These are phyloP conservation scores for Clonostachys solani DNA, from an alignment of 2,329 filamentous ascomycete genomes.

Conservation along the genomic window DNA sequence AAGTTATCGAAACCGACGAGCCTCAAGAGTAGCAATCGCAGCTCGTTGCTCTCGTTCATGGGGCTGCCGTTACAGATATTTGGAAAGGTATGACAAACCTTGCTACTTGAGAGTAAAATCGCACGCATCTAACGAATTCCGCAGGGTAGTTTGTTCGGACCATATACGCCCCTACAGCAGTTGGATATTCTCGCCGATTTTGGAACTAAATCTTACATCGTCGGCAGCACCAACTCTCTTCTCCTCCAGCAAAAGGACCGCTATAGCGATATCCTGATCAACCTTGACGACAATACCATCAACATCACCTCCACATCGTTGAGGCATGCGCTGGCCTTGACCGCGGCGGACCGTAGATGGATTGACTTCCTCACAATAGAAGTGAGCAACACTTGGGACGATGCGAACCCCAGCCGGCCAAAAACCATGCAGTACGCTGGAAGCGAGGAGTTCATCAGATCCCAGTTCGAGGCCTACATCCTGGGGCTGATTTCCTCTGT, in stretches of 20 bases:
- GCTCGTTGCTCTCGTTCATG: constrained; percentile 89
- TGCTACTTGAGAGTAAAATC: background rate
- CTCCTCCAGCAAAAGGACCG: constrained; percentile 90
- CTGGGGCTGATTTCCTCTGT: constrained; percentile 82
- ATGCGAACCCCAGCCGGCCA: constrained; percentile 80
- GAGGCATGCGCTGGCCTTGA: constrained; percentile 70
- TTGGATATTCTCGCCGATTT: constrained; percentile 90
- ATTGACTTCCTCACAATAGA: constrained; percentile 93
- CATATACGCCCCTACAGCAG: constrained; percentile 94
- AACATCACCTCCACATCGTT: constrained; percentile 80
- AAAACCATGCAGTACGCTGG: constrained; percentile 93
- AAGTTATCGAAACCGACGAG: constrained; percentile 74
- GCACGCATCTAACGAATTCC: constrained; percentile 2
- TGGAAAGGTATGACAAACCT: constrained; percentile 61
- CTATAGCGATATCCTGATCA: constrained; percentile 94
- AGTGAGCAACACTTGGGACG: constrained; percentile 96
- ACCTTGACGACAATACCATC: constrained; percentile 85
- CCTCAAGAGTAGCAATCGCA: constrained; percentile 85
- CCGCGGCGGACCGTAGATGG: constrained; percentile 87
- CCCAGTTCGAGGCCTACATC: constrained; percentile 96
- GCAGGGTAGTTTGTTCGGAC: constrained; percentile 88
- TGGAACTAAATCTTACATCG: constrained; percentile 94
- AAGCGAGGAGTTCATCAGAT: constrained; percentile 93
- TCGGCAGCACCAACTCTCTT: constrained; percentile 94
- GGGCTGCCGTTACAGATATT: constrained; percentile 93